Evolutionary conservation across 306 rosid genomes (phyloP).

Genomic region (Dalbergia cochinchinensis): DNA sequence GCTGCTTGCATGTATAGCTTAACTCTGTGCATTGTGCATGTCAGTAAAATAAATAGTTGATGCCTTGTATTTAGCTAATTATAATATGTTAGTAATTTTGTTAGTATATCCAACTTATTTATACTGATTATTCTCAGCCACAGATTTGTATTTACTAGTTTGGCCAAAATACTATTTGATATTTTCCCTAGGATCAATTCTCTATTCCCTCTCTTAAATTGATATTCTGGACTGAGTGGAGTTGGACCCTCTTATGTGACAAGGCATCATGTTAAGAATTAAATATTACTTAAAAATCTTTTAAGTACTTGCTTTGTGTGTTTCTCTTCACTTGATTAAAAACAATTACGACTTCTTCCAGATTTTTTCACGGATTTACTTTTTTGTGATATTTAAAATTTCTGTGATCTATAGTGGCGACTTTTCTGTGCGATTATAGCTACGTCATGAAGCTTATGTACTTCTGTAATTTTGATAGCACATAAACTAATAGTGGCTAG

Average conservation of each 20-base stretch:
- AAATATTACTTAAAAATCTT: constrained; percentile 36
- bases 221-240: constrained; percentile 10
- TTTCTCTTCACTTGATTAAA: constrained; percentile 35
- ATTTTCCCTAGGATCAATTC: constrained; percentile 19
- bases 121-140: constrained; percentile 1
- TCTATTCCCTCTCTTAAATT: constrained; percentile 28
- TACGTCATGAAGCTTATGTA: constrained; percentile 16
- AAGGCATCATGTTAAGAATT: constrained; percentile 10
- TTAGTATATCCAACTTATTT: constrained; percentile 28
- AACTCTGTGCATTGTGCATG: constrained; percentile 23
- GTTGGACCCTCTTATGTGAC: constrained; percentile 37
- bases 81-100: neutral
- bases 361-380: neutral
- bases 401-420: neutral
- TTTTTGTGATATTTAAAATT: constrained; percentile 29
- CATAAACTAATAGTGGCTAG: neutral
- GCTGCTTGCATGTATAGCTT: constrained; percentile 45
- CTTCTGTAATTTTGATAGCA: constrained; percentile 29
- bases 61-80: constrained; percentile 11
- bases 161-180: constrained; percentile 34
- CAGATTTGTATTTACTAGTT: constrained; percentile 14
- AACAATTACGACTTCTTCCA: constrained; percentile 6
- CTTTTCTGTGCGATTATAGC: constrained; percentile 17
- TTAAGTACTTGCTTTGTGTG: constrained; percentile 29
- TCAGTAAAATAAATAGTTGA: constrained; percentile 26